phyloP scores from a whole-genome alignment of 2,329 filamentous ascomycete species.

The Aspergillus vadensis region DNA sequence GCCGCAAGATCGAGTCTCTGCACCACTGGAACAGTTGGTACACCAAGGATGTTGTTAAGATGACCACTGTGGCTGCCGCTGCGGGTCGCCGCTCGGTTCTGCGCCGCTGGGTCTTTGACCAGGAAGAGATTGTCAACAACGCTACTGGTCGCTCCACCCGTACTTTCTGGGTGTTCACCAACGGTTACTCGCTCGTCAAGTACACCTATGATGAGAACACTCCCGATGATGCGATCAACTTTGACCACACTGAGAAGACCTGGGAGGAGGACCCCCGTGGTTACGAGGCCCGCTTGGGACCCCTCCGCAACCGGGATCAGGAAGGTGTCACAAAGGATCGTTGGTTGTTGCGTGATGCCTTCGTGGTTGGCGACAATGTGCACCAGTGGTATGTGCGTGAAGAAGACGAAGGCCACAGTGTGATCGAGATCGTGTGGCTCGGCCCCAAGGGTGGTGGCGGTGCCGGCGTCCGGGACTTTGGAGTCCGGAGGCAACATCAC shows the following conservation, averaged over 20 bases:
- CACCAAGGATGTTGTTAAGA: constrained; percentile 48
- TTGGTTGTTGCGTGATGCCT: constrained; percentile 43
- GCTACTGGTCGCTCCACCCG: constrained; percentile 38
- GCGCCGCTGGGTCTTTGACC: constrained; percentile 49
- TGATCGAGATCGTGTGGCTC: constrained; percentile 49
- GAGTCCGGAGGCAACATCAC: constrained; percentile 30
- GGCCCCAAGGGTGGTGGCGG: constrained; percentile 42
- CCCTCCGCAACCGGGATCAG: constrained; percentile 43
- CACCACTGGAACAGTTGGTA: constrained; percentile 51
- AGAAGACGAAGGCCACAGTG: constrained; percentile 43
- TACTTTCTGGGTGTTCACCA: constrained; percentile 48
- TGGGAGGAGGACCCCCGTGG: constrained; percentile 47
- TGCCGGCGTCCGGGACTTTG: constrained; percentile 36
- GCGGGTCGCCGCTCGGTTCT: constrained; percentile 46
- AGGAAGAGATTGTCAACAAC: constrained; percentile 40
- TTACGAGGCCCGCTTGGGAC: constrained; percentile 44
- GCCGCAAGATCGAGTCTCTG: constrained; percentile 45
- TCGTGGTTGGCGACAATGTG: constrained; percentile 45
- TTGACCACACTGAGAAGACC: constrained; percentile 47
- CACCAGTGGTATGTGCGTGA: constrained; percentile 47
- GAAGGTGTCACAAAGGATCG: constrained; percentile 45
- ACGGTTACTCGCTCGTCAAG: constrained; percentile 47
- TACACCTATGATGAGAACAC: constrained; percentile 43
- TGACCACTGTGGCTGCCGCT: constrained; percentile 44
- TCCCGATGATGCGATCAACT: constrained; percentile 45